Conservation (phyloP, 1,284 basidiomycete species). For the Trichosporon ovoides region DNA sequence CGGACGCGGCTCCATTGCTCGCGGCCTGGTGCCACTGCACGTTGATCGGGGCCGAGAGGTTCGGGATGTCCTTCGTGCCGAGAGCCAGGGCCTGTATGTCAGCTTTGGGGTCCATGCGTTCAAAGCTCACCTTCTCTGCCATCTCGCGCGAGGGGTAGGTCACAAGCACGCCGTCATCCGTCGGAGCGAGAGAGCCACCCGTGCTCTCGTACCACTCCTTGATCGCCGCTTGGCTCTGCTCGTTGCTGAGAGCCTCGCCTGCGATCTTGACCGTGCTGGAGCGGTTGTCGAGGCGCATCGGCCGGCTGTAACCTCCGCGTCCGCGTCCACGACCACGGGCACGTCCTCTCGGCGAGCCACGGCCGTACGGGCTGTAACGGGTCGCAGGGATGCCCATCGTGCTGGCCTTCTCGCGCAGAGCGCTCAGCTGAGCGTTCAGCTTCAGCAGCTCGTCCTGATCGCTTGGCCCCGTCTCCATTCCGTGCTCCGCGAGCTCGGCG, state of each 20-base stretch:
- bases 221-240: slow-evolving; percentile 55
- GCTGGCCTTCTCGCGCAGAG: slow-evolving; percentile 56
- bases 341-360: slow-evolving; percentile 59
- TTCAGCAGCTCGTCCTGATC: slow-evolving; percentile 47
- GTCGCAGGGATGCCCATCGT: slow-evolving; percentile 39
- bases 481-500: slow-evolving; percentile 65
- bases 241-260: slow-evolving; percentile 53
- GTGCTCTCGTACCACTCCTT: slow-evolving; percentile 77
- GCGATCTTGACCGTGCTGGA: slow-evolving; percentile 74
- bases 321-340: slow-evolving; percentile 57
- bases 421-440: slow-evolving; percentile 37
- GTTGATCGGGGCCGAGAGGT: slow-evolving; percentile 23
- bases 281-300: slow-evolving; percentile 84
- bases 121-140: slow-evolving; percentile 44
- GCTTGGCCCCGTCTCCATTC: slow-evolving; percentile 51
- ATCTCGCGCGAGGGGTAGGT: slow-evolving; percentile 40
- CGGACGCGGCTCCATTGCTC: slow-evolving; percentile 2
- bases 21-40: slow-evolving; percentile 30
- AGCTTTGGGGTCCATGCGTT: too few relatives aligned
- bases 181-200: slow-evolving; percentile 27
- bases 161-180: slow-evolving; percentile 28
- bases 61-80: slow-evolving; percentile 36
- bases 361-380: slow-evolving; percentile 57
- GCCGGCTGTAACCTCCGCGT: slow-evolving; percentile 50
- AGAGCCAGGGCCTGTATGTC: slow-evolving; percentile 32